Percentiles rank a stretch among this genome's conserved stretches.
Evolutionary conservation across 306 rosid genomes (phyloP).

Genomic region (Albizia julibrissin): DNA sequence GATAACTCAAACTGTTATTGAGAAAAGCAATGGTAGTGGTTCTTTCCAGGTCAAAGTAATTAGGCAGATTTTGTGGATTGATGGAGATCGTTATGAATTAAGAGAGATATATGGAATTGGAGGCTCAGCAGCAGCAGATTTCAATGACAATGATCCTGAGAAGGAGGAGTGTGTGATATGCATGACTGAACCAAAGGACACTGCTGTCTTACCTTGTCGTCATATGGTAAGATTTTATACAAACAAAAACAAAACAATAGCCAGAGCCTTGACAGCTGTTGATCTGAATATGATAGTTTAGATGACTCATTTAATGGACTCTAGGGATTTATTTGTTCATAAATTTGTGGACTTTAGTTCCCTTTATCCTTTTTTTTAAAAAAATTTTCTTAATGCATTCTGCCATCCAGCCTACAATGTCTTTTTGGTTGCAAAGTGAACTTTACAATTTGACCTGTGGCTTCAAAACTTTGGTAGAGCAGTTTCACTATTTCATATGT

Average conservation of each 20-base stretch:
- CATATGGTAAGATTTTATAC: conserved; percentile 70
- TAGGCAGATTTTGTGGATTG: conserved; percentile 79
- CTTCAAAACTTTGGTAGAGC: background rate
- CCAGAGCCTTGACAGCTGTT: background rate
- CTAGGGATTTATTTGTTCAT: background rate
- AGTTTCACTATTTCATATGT: background rate
- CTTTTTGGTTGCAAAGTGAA: background rate
- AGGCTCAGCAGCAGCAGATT: conserved; percentile 57
- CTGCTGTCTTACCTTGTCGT: conserved; percentile 83
- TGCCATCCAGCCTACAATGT: background rate
- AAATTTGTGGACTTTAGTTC: background rate
- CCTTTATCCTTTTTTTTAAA: background rate
- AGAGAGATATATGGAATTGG: conserved; percentile 83
- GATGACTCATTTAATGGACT: background rate
- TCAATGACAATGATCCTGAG: conserved; percentile 66
- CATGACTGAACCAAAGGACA: conserved; percentile 91
- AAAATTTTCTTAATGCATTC: background rate
- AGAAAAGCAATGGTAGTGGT: conserved; percentile 49
- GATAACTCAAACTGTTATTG: conserved; percentile 78
- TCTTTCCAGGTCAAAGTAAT: conserved; percentile 74
- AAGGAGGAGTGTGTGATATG: conserved; percentile 84
- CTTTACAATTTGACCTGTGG: background rate
- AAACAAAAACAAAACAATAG: background rate
- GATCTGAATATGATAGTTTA: background rate
- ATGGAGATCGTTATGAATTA: conserved; percentile 74